Base-by-base conservation (phyloP, 2,329 filamentous ascomycete genomes). In the Alternaria sp. region DNA sequence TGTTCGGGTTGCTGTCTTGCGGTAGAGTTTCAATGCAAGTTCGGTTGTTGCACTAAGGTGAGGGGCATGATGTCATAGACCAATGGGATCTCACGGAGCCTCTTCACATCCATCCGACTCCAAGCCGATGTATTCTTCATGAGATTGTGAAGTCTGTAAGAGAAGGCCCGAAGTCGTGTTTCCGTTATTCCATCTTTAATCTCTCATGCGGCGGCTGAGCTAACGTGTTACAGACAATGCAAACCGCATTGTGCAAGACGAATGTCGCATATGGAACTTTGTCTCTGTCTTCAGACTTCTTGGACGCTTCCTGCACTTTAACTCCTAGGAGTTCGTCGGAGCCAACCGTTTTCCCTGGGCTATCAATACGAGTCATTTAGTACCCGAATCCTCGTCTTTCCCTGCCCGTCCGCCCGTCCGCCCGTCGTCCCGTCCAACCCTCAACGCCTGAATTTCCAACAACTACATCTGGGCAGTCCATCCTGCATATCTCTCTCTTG, bases 31-130 rank as follows among this genome's bases (percentile, higher is more conserved):
- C 37, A 48, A 34, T 48, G 21, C 44, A 36, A 34, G 42, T 36
- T 33, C 37, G 21, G 24, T 34, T 23, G 34, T 14, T 40, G 28
- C 57, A 54, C 58, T 61, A 58, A 51, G 24, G 41, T 29, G 61
- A 61, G 54, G 51, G 61, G 61, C 58, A 61, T 61, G 54, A 56
- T 54, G 54, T 61, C 54, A 61, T 46, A 21, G 48, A 54, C 58
- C 48, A 61, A 58, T 63, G 10, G 52, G 42, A 42, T 39, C 10
- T n/a, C 13, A 24, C 44, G 31, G 44, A 36, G 10, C 29, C 21
- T 13, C 23, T 34, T 36, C 13, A 36, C 11, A 33, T 8, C 8
- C 21, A 36, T 17, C 23, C 29, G 31, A 34, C 5, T 24, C 10
- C 44, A 7, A 36, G 23, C 13, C 44, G 9, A 4, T 48, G 21